Percentiles rank a stretch among this genome's conserved stretches.
Conservation (phyloP, 306 rosid genomes). For the Prunus davidiana region DNA sequence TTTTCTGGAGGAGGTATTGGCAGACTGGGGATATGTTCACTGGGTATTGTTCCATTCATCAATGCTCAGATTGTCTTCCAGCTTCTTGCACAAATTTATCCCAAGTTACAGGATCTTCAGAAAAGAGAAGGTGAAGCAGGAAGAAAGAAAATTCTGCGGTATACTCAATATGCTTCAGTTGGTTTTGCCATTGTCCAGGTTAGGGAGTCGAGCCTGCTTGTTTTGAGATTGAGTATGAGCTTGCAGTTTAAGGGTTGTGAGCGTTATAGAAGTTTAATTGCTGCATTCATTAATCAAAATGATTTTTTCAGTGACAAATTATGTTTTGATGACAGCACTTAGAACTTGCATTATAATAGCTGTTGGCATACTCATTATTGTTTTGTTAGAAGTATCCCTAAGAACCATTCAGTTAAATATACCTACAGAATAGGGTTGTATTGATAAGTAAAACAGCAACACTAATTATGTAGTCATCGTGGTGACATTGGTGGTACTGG, state of each 20-base stretch:
- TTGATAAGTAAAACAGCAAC: not conserved
- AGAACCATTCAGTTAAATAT: not conserved
- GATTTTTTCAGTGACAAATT: not conserved
- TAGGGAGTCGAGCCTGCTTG: conserved; percentile 23
- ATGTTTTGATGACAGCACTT: not conserved
- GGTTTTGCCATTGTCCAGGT: conserved; percentile 96
- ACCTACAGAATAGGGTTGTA: not conserved
- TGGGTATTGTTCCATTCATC: conserved; percentile 94
- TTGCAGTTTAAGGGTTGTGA: not conserved
- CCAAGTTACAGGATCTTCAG: conserved; percentile 94
- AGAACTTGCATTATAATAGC: not conserved
- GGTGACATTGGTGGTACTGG: not conserved
- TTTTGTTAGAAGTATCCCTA: not conserved
- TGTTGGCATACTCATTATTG: not conserved
- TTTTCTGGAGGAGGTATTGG: conserved; percentile 99
- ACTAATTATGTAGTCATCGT: not conserved
- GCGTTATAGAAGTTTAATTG: not conserved
- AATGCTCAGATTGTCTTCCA: conserved; percentile 95
- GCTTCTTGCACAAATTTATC: conserved; percentile 92
- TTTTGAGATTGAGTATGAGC: not conserved
- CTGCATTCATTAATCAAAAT: not conserved
- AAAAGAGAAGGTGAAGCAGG: conserved; percentile 96
- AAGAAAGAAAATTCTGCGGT: conserved; percentile 85
- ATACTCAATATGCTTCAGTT: conserved; percentile 91
- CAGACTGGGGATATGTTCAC: conserved; percentile 89